Evolutionary conservation across 208 protist genomes (phyloP).

Genomic region (Trichomonas gallinae): DNA sequence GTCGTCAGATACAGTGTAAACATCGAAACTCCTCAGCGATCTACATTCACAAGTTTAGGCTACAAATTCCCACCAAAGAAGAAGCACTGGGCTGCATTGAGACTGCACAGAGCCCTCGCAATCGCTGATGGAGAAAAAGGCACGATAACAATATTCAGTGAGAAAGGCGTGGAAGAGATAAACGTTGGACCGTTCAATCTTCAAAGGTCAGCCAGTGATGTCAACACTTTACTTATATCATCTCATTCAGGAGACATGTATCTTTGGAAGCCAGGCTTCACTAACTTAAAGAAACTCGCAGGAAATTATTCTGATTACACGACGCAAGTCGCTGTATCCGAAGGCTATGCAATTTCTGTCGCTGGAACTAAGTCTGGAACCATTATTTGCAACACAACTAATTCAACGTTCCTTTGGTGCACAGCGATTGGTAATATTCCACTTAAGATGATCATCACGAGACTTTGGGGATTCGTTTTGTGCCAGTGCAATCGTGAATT

Average conservation of each 20-base stretch:
- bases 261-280: background rate
- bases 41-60: background rate
- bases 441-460: background rate
- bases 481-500: background rate
- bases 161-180: background rate
- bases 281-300: background rate
- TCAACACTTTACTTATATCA: background rate
- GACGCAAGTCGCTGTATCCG: background rate
- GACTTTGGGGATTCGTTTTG: background rate
- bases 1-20: background rate
- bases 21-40: background rate
- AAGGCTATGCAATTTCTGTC: background rate
- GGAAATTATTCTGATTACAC: background rate
- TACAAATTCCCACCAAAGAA: background rate
- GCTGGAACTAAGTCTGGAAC: background rate
- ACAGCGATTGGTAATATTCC: background rate
- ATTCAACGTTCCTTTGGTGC: background rate
- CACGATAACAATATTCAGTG: background rate
- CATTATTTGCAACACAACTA: background rate
- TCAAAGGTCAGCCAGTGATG: background rate
- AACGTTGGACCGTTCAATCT: background rate
- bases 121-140: background rate
- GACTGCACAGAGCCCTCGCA: background rate
- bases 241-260: background rate
- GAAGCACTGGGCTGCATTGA: background rate